Base-by-base conservation (phyloP, 345 rosid species). In the Lumnitzera racemosa region DNA sequence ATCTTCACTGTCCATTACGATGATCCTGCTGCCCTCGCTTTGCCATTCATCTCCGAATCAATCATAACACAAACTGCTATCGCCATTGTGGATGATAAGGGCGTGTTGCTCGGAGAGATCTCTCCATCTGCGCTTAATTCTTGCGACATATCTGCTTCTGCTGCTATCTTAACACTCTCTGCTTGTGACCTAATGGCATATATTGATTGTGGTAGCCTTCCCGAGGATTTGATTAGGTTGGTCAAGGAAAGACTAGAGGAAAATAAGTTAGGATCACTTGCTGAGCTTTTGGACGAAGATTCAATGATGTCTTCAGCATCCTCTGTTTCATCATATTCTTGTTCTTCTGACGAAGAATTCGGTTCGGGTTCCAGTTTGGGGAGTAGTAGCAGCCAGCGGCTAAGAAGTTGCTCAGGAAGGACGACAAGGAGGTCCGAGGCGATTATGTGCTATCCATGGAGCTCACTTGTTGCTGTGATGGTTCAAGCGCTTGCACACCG, bases 401-500 rank as follows among this genome's bases (percentile, higher is more conserved):
- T 68, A 0, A 55, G 72, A 20, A 70, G 77, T 48, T 59, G 74
- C 47, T 67, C 81, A 0, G 56, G 70, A 2, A 73, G 69, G 51
- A 64, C 58, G 29, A 20, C 20, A 1, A 77, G 80, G 67, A 73
- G 68, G 27, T 72, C 81, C 0, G 81, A 73, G 55, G 80, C 68
- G 13, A 74, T 60, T 15, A 69, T 80, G 64, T 85, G 88, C 61
- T 52, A 72, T 61, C 83, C 86, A 7, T 67, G 79, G 83, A 82
- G 74, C 67, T 85, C 91, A 2, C 61, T 85, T 41, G 74, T 83
- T 27, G 91, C 88, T 0, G 84, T 85, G 60, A 80, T 85, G 78
- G 81, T 85, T 57, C 86, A 85, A 77, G 84, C 83, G 7, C 75
- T 85, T 2, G 72, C 88, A 12, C 83, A 71, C 48, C 83, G 88